These are phyloP conservation scores for Diutina pseudorugosa DNA, from an alignment of 1,139 yeast genomes.

Conservation along the genomic window DNA sequence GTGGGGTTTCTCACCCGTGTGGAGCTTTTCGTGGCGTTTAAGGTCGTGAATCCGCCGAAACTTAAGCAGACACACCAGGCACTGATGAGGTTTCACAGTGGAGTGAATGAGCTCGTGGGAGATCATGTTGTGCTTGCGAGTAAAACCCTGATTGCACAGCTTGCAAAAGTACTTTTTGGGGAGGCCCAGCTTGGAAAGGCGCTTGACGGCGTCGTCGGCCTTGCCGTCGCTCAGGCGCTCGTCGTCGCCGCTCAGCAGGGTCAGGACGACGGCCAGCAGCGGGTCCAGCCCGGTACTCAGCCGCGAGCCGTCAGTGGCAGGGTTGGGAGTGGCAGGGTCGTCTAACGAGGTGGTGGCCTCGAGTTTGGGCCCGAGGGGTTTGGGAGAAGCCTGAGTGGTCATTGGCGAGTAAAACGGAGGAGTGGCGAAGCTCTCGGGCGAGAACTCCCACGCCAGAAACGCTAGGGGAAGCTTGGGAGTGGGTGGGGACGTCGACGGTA, in stretches of 20 bases:
- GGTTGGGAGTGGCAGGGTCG: background rate
- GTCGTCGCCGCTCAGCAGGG: background rate
- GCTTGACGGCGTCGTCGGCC: background rate
- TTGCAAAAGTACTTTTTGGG: slow-evolving; percentile 25
- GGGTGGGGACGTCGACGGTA: background rate
- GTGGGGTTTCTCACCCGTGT: slow-evolving; percentile 66
- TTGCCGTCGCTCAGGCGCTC: background rate
- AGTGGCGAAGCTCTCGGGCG: background rate
- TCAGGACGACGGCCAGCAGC: background rate
- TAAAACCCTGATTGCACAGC: slow-evolving; percentile 49
- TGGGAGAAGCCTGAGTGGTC: background rate
- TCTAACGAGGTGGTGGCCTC: background rate
- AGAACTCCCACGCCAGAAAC: background rate
- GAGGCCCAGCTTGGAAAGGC: background rate
- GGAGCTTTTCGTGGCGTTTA: slow-evolving; percentile 63
- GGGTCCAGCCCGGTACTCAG: background rate
- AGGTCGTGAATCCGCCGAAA: slow-evolving; percentile 70
- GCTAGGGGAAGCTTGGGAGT: background rate
- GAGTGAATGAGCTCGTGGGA: slow-evolving; percentile 65
- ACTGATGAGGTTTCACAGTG: slow-evolving; percentile 51
- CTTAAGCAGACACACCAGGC: slow-evolving; percentile 49
- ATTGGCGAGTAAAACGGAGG: background rate
- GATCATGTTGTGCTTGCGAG: slow-evolving; percentile 64
- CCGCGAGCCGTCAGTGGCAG: background rate
- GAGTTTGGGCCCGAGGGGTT: background rate